Conservation (phyloP, 495 filamentous ascomycete species). For the Penicillium manginii region DNA sequence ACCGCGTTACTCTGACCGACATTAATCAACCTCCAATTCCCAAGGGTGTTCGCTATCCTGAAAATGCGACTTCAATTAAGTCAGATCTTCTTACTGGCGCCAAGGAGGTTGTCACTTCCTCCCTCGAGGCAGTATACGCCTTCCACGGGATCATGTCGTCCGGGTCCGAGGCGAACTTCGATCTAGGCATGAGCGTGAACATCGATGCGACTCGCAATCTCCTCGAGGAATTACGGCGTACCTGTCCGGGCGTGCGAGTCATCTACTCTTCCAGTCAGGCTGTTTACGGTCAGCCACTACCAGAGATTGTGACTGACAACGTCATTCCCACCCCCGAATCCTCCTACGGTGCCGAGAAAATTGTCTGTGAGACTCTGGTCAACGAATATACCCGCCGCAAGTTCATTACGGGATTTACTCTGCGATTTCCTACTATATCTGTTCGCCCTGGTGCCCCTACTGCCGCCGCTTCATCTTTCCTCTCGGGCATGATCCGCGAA, state of each 20-base stretch:
- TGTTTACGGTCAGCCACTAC: constrained; percentile 59
- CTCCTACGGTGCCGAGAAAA: constrained; percentile 75
- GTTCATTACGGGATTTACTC: constrained; percentile 64
- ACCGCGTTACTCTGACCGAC: constrained; percentile 64
- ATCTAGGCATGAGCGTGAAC: constrained; percentile 71
- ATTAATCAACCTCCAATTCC: constrained; percentile 60
- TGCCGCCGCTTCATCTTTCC: constrained; percentile 68
- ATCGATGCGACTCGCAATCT: constrained; percentile 67
- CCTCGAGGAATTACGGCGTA: constrained; percentile 58
- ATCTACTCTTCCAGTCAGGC: constrained; percentile 64
- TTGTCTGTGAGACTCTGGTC: constrained; percentile 70
- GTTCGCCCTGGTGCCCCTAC: constrained; percentile 72
- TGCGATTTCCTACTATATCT: constrained; percentile 73
- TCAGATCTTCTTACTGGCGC: constrained; percentile 60
- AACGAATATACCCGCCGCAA: constrained; percentile 72
- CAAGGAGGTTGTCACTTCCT: constrained; percentile 54
- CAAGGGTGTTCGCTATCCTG: constrained; percentile 49
- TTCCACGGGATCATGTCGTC: constrained; percentile 85
- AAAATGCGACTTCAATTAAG: constrained; percentile 55
- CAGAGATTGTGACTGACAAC: constrained; percentile 53
- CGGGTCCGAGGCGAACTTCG: constrained; percentile 71
- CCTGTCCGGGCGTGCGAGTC: constrained; percentile 61
- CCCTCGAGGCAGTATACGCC: constrained; percentile 67
- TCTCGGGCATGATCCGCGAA: constrained; percentile 70
- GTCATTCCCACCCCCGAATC: constrained; percentile 68